These are phyloP conservation scores for Trichoderma gamsii DNA, from an alignment of 495 filamentous ascomycete species.

Conservation along the genomic window DNA sequence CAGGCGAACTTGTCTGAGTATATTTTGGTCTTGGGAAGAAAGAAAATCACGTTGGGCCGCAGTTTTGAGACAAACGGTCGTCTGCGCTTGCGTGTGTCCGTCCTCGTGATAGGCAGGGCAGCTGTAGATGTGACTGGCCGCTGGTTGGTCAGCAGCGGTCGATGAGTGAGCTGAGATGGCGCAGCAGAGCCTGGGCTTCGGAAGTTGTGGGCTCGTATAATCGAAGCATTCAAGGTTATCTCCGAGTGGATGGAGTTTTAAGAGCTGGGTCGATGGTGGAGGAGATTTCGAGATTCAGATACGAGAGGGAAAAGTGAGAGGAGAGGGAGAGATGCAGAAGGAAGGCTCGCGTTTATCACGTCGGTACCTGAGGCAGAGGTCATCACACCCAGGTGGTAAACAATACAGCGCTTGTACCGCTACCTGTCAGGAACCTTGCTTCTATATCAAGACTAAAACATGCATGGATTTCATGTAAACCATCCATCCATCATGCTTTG, in stretches of 20 bases:
- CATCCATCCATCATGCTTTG: no score
- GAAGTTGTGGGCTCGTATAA: neutral
- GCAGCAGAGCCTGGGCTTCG: neutral
- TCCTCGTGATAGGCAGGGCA: neutral
- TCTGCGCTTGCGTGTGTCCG: constrained; percentile 9
- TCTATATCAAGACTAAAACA: no score
- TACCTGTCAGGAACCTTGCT: no score
- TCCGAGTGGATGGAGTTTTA: neutral
- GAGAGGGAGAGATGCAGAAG: neutral
- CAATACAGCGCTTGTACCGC: no score
- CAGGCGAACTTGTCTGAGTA: neutral
- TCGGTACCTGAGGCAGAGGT: no score
- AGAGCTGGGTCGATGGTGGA: neutral
- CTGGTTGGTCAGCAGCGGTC: constrained; percentile 3
- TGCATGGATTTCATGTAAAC: no score
- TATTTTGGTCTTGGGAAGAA: constrained; percentile 16
- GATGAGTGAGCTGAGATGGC: constrained; percentile 6
- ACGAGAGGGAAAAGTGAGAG: neutral
- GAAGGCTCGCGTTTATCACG: no score
- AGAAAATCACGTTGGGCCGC: neutral
- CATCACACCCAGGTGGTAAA: no score
- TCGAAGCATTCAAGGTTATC: neutral
- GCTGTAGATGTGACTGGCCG: neutral
- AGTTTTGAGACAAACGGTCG: neutral
- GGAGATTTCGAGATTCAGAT: neutral